Percentiles rank a stretch among this genome's conserved stretches.
Conservation (phyloP, 2,329 filamentous ascomycete species). For the Anthostomella pinea region DNA sequence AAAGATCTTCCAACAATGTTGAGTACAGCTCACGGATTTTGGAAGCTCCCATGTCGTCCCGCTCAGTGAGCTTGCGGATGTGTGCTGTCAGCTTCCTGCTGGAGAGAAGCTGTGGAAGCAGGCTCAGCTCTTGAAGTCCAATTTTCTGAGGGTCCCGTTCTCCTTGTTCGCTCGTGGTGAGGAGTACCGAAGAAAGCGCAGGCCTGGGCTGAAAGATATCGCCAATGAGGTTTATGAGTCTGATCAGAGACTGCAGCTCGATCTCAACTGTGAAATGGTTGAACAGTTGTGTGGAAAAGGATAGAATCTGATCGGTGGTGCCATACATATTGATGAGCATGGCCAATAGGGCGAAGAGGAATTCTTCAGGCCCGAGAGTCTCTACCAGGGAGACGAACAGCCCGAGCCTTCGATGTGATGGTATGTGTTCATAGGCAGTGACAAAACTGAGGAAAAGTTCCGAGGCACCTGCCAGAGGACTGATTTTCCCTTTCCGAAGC, state of each 20-base stretch:
- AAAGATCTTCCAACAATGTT: slow-evolving; percentile 61
- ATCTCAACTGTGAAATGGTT: slow-evolving; percentile 68
- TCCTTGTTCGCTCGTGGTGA: slow-evolving; percentile 53
- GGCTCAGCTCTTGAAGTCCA: slow-evolving; percentile 52
- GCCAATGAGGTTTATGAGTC: slow-evolving; percentile 69
- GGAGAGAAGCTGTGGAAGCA: slow-evolving; percentile 56
- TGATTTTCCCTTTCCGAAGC: slow-evolving; percentile 75
- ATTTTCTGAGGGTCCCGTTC: slow-evolving; percentile 49
- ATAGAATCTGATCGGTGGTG: slow-evolving; percentile 67
- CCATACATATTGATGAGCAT: slow-evolving; percentile 91
- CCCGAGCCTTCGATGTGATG: slow-evolving; percentile 75
- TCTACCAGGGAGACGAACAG: slow-evolving; percentile 83
- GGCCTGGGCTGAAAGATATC: slow-evolving; percentile 77
- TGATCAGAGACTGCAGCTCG: slow-evolving; percentile 76
- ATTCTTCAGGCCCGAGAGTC: slow-evolving; percentile 81
- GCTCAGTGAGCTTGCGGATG: slow-evolving; percentile 54
- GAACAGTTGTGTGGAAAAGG: slow-evolving; percentile 74
- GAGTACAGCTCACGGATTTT: slow-evolving; percentile 68
- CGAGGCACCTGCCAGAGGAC: slow-evolving; percentile 75
- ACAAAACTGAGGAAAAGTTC: slow-evolving; percentile 95
- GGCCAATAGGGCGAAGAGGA: slow-evolving; percentile 80
- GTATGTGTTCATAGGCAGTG: slow-evolving; percentile 94
- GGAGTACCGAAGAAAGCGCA: slow-evolving; percentile 67
- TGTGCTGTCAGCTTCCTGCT: slow-evolving; percentile 56
- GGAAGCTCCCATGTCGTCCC: slow-evolving; percentile 63